Evolutionary conservation across 2,329 filamentous ascomycete species (phyloP).

Genomic region (Trichophyton benhamiae): DNA sequence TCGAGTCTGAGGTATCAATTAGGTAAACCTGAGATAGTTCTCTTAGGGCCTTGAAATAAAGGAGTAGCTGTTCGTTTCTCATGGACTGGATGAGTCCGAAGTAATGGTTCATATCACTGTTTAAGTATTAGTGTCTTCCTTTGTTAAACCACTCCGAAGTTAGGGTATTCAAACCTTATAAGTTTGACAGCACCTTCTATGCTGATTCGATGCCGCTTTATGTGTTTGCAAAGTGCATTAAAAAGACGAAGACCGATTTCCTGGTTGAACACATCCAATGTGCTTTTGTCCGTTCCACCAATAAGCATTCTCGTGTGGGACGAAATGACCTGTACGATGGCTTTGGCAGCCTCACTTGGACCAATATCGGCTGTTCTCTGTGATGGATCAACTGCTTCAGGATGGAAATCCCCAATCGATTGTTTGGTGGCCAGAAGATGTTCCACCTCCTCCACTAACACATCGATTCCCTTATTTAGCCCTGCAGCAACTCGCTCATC

Average conservation of each 20-base stretch:
- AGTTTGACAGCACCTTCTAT: slow-evolving; percentile 81
- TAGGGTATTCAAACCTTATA: slow-evolving; percentile 45
- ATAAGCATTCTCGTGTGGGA: slow-evolving; percentile 86
- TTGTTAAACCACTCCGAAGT: background rate
- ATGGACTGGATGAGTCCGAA: slow-evolving; percentile 72
- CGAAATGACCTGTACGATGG: slow-evolving; percentile 72
- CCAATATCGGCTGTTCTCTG: slow-evolving; percentile 38
- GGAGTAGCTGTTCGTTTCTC: slow-evolving; percentile 67
- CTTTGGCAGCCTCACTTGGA: slow-evolving; percentile 64
- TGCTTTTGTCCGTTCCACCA: slow-evolving; percentile 92
- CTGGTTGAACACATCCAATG: slow-evolving; percentile 96
- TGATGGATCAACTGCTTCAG: slow-evolving; percentile 34
- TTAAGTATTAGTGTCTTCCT: background rate
- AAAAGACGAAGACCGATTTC: slow-evolving; percentile 92
- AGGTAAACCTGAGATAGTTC: slow-evolving; percentile 94
- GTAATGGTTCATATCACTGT: slow-evolving; percentile 87
- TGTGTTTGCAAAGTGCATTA: slow-evolving; percentile 84
- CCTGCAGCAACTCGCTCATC: slow-evolving; percentile 93
- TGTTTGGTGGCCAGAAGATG: slow-evolving; percentile 87
- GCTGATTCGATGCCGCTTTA: slow-evolving; percentile 88
- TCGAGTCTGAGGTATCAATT: slow-evolving; percentile 73
- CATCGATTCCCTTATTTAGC: slow-evolving; percentile 93
- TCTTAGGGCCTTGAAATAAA: slow-evolving; percentile 82
- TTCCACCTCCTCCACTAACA: slow-evolving; percentile 96
- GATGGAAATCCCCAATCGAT: slow-evolving; percentile 79